Evolutionary conservation across 192 early-diverging fungal species (phyloP), one percentile per base, ranked within the genome.

Genomic region (Entomortierella lignicola): DNA sequence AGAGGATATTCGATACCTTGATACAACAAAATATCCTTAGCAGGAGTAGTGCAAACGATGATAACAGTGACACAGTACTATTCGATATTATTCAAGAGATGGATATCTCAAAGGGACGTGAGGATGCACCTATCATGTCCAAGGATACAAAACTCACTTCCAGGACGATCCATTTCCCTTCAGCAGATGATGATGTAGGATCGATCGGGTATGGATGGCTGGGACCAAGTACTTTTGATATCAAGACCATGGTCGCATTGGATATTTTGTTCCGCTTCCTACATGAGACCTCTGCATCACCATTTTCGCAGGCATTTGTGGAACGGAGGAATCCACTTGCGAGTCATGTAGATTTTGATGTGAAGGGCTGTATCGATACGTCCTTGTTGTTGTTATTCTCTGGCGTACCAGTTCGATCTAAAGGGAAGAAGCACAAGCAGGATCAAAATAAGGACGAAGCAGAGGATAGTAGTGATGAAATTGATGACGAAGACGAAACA

Each of bases 201-300:
- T 89, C 91, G 10, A 80, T 92, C 20, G 80, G 71, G 13, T 89
- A 86, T 62, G 89, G 85, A 30, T 96, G 95, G 95, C 86, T 85
- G 1, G 95, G 95, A 0, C 95, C 95, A 11, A 71, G 54, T 8
- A 82, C 87, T 0, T 84, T 85, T 21, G 92, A 95, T 55, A 66
- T 90, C 8, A 82, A 86, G 37, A 86, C 86, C 2, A 81, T 84
- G 48, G 60, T 89, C 12, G 90, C 90, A 0, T 63, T 95, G 5
- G 89, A 94, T 55, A 88, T 96, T 32, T 72, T 96, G 44, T 72
- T 92, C 50, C 85, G 90, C 8, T 95, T 89, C 60, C 72, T 96
- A 56, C 85, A 88, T 12, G 92, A 93, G 39, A 87, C 84, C 20
- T 70, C 91, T 18, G 90, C 92, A 4, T 91, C 90, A 29, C 92